These are phyloP conservation scores for Copromyces sp. DNA, from an alignment of 495 filamentous ascomycete species.

Conservation along the genomic window DNA sequence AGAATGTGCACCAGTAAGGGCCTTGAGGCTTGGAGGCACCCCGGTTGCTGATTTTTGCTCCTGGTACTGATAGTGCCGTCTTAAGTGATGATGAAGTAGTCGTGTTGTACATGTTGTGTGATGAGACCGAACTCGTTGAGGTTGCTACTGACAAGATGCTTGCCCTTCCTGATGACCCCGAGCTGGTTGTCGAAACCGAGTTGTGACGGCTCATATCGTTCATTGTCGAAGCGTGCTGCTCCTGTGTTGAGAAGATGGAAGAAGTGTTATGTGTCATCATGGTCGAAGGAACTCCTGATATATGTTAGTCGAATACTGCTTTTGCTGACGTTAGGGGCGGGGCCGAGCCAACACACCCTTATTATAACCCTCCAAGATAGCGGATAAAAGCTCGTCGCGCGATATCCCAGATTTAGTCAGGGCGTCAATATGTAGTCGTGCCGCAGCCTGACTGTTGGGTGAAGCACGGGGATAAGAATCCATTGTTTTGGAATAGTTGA, in stretches of 20 bases:
- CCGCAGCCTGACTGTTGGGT: conserved; percentile 20
- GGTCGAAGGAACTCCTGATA: neutral
- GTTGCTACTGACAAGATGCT: conserved; percentile 20
- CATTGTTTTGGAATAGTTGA: neutral
- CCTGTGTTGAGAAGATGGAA: neutral
- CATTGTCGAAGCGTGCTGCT: conserved; percentile 1
- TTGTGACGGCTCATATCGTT: neutral
- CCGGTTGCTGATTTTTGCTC: conserved; percentile 17
- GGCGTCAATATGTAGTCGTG: conserved; percentile 23
- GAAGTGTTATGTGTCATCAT: neutral
- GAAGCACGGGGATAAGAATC: conserved; percentile 5
- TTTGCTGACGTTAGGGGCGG: neutral
- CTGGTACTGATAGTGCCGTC: neutral
- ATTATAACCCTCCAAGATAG: conserved; percentile 19
- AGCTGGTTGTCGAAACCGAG: conserved; percentile 29
- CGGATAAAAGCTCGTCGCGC: conserved; percentile 22
- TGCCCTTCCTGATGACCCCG: conserved; percentile 23
- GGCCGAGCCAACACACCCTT: neutral
- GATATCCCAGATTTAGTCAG: conserved; percentile 22
- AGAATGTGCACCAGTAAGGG: conserved; percentile 43
- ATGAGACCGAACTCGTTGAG: conserved; percentile 23
- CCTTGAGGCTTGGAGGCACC: conserved; percentile 21
- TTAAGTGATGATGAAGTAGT: conserved; percentile 1
- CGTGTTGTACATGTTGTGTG: conserved; percentile 9
- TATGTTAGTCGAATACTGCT: neutral